Base-by-base conservation (phyloP, 192 early-diverging fungal species). In the Kappamyces sp. region DNA sequence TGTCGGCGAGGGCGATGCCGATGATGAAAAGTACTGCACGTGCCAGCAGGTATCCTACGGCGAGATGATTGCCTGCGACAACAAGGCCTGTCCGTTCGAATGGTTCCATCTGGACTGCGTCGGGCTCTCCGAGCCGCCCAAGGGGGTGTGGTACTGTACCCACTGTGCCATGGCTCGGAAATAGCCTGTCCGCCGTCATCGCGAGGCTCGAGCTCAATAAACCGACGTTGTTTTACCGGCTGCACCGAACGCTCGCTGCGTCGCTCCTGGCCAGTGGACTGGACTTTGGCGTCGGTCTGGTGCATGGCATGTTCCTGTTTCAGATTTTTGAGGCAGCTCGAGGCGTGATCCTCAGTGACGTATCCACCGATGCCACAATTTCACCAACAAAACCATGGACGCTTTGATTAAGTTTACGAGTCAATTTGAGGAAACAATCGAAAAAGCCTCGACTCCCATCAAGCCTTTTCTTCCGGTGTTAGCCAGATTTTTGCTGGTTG, bases 401-500 rank as follows among this genome's bases (percentile, higher is more conserved):
- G 23, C 23, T 23, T 40, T 54, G 52, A 40, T 40, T 54, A 9
- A 54, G 12, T 34, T 54, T 34, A 23, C 52, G 15, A 9, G 32
- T 32, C 64, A 77, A 61, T 61, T 88, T 13, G 94, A 97, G 75
- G 78, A 87, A 39, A 40, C 84, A 41, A 72, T 95, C 47, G 92
- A 93, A 53, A 76, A 64, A 63, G 57, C 92, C 23, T 79, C 84
- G 36, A 74, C 78, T 38, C 91, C 90, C 43, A 65, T 97, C 38
- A 98, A 98, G 79, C 93, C 93, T 39, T 86, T 86, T 66, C 82
- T 97, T 40, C 92, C 95, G 31, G 52, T 34, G 64, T 86, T 95
- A 50, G 91, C 91, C 12, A 86, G 95, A 3, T 90, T 93, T 60
- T 77, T 98, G n/a, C 85, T 98, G 33, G 92, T 98, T 23, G 91